Evolutionary conservation across 2,329 filamentous ascomycete genomes (phyloP).

Genomic region (Stachybotrys elegans): DNA sequence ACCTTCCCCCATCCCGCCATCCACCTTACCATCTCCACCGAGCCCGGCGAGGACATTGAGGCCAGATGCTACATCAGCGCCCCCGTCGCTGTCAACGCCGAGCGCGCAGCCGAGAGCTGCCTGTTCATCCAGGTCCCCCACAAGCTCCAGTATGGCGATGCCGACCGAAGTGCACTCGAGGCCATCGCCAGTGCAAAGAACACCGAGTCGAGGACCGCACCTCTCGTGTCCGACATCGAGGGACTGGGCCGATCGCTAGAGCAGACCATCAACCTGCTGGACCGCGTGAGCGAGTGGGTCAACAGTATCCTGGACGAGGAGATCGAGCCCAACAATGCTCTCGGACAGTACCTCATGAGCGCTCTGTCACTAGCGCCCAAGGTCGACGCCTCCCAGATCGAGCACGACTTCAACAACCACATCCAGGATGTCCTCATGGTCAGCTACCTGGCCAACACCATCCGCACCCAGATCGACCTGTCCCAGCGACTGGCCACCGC

Average conservation of each 20-base stretch:
- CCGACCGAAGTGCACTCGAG: slow-evolving; percentile 64
- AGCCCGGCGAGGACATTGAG: slow-evolving; percentile 82
- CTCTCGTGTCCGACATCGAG: slow-evolving; percentile 84
- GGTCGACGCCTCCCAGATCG: slow-evolving; percentile 84
- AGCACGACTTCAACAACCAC: slow-evolving; percentile 99
- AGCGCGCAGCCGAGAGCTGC: slow-evolving; percentile 92
- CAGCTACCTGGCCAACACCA: slow-evolving; percentile 96
- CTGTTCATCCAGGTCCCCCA: slow-evolving; percentile 97
- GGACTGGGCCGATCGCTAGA: slow-evolving; percentile 79
- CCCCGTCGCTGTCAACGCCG: slow-evolving; percentile 88
- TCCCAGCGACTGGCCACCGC: slow-evolving; percentile 91
- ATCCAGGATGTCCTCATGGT: slow-evolving; percentile 98
- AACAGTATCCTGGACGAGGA: slow-evolving; percentile 93
- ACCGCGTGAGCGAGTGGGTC: slow-evolving; percentile 88
- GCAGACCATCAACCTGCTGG: slow-evolving; percentile 82
- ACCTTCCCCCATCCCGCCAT: slow-evolving; percentile 97
- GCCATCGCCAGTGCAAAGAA: slow-evolving; percentile 79
- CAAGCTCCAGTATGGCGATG: slow-evolving; percentile 83
- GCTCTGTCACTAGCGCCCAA: slow-evolving; percentile 90
- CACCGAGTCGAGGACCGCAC: slow-evolving; percentile 65
- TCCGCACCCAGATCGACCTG: slow-evolving; percentile 97
- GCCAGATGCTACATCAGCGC: slow-evolving; percentile 92
- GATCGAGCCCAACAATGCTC: slow-evolving; percentile 78
- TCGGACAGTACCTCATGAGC: slow-evolving; percentile 94
- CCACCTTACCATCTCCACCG: slow-evolving; percentile 89